Percentiles rank a stretch among this genome's conserved stretches.
Evolutionary conservation across 163 green algal genomes (phyloP).

Genomic region (Chlamydomonas reinhardtii): DNA sequence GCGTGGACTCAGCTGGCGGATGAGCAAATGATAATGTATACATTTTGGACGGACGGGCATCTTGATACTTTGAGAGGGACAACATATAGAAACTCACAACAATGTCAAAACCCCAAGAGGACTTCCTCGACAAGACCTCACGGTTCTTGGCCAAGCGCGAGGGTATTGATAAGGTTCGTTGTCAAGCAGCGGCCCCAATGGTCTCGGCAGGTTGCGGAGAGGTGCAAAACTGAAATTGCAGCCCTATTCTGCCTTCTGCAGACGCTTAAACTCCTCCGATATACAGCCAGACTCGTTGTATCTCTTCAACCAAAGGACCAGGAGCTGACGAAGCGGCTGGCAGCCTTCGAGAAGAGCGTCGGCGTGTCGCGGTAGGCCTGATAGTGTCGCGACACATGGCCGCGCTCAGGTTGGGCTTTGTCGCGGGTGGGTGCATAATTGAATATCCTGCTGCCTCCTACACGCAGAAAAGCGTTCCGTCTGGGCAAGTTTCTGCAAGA

Average conservation of each 20-base stretch:
- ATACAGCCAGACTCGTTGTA: constrained; percentile 76
- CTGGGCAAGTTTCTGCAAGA: constrained; percentile 89
- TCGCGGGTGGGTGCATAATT: background rate
- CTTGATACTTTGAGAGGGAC: too few relatives aligned
- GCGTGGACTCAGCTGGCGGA: background rate
- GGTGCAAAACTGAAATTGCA: background rate
- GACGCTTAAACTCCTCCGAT: constrained; percentile 85
- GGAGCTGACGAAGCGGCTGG: constrained; percentile 51
- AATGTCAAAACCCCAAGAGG: constrained; percentile 2
- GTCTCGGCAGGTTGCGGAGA: background rate
- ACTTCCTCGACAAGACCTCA: constrained; percentile 73
- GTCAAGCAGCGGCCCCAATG: background rate
- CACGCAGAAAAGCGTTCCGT: constrained; percentile 82
- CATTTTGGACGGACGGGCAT: too few relatives aligned
- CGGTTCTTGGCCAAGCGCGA: constrained; percentile 79
- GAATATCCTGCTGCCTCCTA: background rate
- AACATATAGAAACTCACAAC: too few relatives aligned
- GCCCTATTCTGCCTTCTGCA: constrained; percentile 20
- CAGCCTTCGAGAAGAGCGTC: constrained; percentile 77
- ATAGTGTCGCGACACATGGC: too few relatives aligned
- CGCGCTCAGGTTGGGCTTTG: background rate
- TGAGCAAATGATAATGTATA: too few relatives aligned
- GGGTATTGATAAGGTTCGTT: constrained; percentile 84
- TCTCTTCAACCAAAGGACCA: constrained; percentile 62
- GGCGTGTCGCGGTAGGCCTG: constrained; percentile 56